These are phyloP conservation scores for Streptanthus diversifolius DNA, from an alignment of 345 rosid species.

Conservation along the genomic window DNA sequence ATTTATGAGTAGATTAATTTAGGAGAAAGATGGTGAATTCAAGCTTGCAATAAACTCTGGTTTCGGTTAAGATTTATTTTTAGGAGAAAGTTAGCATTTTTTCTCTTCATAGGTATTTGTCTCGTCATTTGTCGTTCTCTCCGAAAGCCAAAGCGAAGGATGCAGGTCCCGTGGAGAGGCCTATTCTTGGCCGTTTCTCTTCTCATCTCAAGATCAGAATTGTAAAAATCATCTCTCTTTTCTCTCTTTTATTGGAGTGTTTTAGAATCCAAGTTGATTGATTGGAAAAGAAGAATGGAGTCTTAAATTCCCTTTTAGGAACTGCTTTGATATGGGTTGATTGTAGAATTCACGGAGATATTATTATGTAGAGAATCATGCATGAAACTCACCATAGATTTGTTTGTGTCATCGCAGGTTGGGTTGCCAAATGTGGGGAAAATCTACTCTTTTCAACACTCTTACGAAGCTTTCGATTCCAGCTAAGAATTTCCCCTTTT, in stretches of 20 bases:
- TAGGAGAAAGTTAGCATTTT: no score
- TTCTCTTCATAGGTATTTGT: no score
- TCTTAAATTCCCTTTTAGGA: not conserved
- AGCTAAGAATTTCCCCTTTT: conserved; percentile 97
- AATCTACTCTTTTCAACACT: conserved; percentile 94
- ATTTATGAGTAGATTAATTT: no score
- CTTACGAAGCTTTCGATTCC: conserved; percentile 91
- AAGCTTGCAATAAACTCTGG: no score
- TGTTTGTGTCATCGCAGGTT: conserved; percentile 46
- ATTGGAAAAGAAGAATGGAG: not conserved
- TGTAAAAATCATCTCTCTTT: conserved; percentile 39
- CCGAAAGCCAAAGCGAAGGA: conserved; percentile 93
- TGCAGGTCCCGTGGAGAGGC: conserved; percentile 83
- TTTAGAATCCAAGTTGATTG: not conserved
- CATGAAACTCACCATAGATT: not conserved
- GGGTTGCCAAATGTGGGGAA: conserved; percentile 97
- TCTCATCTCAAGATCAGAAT: conserved; percentile 99
- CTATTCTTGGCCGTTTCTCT: conserved; percentile 95
- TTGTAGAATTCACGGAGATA: not conserved
- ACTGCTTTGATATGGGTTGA: no score
- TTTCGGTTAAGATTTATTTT: no score
- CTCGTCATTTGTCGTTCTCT: no score
- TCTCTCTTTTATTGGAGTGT: not conserved
- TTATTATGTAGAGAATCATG: not conserved
- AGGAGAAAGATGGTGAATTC: no score